These are phyloP conservation scores for Leishmania martiniquensis DNA, from an alignment of 208 protist species.

Conservation along the genomic window DNA sequence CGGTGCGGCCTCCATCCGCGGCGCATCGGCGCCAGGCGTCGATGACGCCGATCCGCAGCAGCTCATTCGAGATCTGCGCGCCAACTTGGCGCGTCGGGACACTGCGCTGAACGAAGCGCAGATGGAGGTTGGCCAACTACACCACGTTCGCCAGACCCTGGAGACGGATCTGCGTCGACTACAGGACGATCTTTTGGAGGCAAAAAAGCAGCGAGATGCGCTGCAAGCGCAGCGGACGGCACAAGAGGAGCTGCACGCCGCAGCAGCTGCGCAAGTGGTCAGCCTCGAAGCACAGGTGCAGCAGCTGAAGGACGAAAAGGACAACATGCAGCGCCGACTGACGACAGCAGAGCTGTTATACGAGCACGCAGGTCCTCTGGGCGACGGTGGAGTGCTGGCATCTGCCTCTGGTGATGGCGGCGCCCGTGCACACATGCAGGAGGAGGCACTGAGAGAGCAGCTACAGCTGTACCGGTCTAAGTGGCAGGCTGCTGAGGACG, in stretches of 20 bases:
- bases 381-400: not conserved
- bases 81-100: conserved; percentile 77
- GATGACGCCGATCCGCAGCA: conserved; percentile 29
- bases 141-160: conserved; percentile 23
- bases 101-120: conserved; percentile 58
- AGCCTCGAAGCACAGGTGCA: not conserved
- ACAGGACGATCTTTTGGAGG: conserved; percentile 25
- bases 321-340: conserved; percentile 18
- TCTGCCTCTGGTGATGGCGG: not conserved
- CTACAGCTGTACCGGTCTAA: conserved; percentile 47
- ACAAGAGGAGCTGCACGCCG: conserved; percentile 8
- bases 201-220: conserved; percentile 41
- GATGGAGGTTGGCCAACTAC: conserved; percentile 42
- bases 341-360: conserved; percentile 38
- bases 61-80: conserved; percentile 69
- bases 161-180: conserved; percentile 27
- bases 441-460: conserved; percentile 40
- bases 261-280: conserved; percentile 3
- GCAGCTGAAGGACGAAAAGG: conserved; percentile 12
- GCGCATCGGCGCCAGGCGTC: not conserved
- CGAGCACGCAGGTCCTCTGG: conserved; percentile 18
- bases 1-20: not conserved
- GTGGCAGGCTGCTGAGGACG: conserved; percentile 59
- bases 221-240: conserved; percentile 18
- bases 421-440: not conserved